Conservation (phyloP, 2,329 filamentous ascomycete species). For the Claviceps sp. region DNA sequence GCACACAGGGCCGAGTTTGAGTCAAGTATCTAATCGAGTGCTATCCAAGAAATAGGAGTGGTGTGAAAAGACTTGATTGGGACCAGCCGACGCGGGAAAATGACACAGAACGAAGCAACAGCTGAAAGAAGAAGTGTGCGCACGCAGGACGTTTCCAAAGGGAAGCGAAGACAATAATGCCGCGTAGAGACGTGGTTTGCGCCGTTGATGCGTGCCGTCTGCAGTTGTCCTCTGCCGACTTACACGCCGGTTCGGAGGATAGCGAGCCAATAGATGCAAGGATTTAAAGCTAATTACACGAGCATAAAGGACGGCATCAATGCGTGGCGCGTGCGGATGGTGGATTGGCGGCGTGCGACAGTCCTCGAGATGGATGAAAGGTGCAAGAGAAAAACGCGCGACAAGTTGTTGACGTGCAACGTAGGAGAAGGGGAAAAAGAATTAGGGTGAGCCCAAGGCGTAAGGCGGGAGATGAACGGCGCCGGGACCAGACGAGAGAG, state of each 20-base stretch:
- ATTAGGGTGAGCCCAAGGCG: slow-evolving; percentile 8
- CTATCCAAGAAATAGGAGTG: not conserved
- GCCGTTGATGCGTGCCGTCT: slow-evolving; percentile 3
- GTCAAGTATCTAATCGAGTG: not conserved
- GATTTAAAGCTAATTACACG: not conserved
- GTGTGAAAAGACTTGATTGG: not conserved
- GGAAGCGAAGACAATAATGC: not conserved
- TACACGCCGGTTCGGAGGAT: slow-evolving; percentile 16
- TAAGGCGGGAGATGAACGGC: slow-evolving; percentile 9
- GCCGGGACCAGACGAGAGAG: slow-evolving; percentile 7
- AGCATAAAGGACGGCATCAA: slow-evolving; percentile 3
- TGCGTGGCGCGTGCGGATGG: slow-evolving; percentile 6
- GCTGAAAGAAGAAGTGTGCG: not conserved
- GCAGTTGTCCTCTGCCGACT: slow-evolving; percentile 14
- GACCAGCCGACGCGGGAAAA: not conserved
- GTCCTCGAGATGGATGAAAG: slow-evolving; percentile 1
- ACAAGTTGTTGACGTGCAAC: slow-evolving; percentile 12
- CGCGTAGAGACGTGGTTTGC: slow-evolving; percentile 1
- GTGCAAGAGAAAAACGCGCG: slow-evolving; percentile 8
- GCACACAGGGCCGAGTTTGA: not conserved
- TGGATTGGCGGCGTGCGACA: slow-evolving; percentile 7
- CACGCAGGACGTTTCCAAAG: not conserved
- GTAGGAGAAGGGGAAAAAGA: slow-evolving; percentile 15
- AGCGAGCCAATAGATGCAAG: slow-evolving; percentile 5
- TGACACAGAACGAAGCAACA: not conserved